phyloP scores from a whole-genome alignment of 768 basidiomycete species.

The Leccinum subgranulosum region DNA sequence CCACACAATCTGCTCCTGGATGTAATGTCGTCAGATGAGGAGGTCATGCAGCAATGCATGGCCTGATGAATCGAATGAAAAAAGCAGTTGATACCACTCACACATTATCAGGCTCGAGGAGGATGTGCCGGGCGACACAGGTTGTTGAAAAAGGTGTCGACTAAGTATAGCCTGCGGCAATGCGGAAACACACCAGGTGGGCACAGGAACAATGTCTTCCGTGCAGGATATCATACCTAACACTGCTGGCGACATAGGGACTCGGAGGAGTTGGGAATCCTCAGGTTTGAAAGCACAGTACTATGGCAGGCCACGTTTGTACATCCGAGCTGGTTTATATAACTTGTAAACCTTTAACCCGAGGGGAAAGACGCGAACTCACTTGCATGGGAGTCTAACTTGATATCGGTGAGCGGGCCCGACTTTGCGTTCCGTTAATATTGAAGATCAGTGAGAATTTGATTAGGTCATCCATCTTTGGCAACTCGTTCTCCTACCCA shows the following conservation, averaged over 20 bases:
- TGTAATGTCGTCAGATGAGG: too few species aligned
- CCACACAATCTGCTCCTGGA: not conserved
- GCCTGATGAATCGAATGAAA: not conserved
- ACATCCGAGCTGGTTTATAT: not conserved
- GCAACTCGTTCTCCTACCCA: slow-evolving; percentile 5
- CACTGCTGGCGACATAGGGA: not conserved
- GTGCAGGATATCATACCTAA: not conserved
- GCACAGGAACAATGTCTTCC: not conserved
- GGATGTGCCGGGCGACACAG: not conserved
- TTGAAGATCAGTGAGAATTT: slow-evolving; percentile 13
- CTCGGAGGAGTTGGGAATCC: not conserved
- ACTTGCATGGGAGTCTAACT: not conserved
- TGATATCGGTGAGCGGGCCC: too few species aligned
- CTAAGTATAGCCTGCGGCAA: not conserved
- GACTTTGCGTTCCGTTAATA: too few species aligned
- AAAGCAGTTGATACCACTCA: not conserved
- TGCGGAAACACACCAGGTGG: not conserved
- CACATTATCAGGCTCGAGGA: not conserved
- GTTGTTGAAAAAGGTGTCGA: not conserved
- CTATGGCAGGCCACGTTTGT: too few species aligned
- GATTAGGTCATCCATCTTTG: slow-evolving; percentile 8
- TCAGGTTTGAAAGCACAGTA: not conserved
- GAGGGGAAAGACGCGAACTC: too few species aligned
- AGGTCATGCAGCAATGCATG: not conserved
- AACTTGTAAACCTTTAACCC: not conserved